These are phyloP conservation scores for Chiua virens DNA, from an alignment of 768 basidiomycete genomes.

Conservation along the genomic window DNA sequence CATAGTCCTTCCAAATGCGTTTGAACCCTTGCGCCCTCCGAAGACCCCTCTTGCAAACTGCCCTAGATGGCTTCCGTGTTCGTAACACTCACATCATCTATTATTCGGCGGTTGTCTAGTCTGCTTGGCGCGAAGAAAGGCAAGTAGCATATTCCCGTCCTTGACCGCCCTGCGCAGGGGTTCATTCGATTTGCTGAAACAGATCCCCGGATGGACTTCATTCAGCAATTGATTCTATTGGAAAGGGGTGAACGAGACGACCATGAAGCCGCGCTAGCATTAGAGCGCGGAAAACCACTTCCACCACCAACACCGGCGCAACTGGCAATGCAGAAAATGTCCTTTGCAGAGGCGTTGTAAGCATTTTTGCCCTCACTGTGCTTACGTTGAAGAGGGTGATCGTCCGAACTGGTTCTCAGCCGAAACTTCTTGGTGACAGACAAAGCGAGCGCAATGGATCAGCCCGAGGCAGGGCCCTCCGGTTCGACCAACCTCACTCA, in stretches of 20 bases:
- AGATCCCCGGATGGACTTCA: constrained; percentile 5
- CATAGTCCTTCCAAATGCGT: neutral
- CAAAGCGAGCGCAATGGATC: neutral
- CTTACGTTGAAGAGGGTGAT: neutral
- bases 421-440: constrained; percentile 14
- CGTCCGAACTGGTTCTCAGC: neutral
- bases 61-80: constrained; percentile 8
- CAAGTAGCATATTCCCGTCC: neutral
- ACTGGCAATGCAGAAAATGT: constrained; percentile 12
- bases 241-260: constrained; percentile 18
- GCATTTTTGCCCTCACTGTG: neutral
- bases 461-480: neutral
- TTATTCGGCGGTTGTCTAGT: neutral
- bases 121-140: neutral
- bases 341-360: constrained; percentile 15
- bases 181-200: neutral
- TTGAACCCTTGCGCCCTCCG: neutral
- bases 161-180: no score
- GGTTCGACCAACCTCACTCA: neutral
- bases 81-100: neutral
- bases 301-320: constrained; percentile 24
- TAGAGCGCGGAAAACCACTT: constrained; percentile 30
- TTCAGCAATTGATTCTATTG: constrained; percentile 10
- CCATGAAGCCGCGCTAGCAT: constrained; percentile 27
- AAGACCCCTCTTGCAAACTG: no score